A percentile compares a stretch with the other conserved stretches of the same genome.
Conservation (phyloP, 768 basidiomycete species). For the Coprinopsis cinerea region DNA sequence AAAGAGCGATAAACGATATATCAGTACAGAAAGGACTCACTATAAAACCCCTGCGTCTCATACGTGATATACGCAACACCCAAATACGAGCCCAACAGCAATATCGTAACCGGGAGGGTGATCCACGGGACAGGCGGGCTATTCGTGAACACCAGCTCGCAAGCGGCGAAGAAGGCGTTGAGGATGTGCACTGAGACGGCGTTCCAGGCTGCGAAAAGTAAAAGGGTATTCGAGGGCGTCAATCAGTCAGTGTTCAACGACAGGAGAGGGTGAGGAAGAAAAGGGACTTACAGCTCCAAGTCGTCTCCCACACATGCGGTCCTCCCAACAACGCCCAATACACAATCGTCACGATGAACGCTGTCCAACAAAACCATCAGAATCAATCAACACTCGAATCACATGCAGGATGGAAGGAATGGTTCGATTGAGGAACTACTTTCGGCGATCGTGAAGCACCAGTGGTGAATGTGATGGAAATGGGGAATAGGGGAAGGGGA, state of each 20-base stretch:
- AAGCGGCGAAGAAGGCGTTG: constrained; percentile 50
- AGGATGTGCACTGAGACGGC: constrained; percentile 58
- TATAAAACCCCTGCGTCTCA: constrained; percentile 56
- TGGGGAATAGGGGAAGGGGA: too few relatives aligned
- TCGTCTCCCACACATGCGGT: constrained; percentile 2
- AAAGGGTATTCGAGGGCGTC: background rate
- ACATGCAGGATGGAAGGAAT: too few relatives aligned
- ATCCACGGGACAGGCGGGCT: constrained; percentile 47
- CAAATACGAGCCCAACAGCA: constrained; percentile 52
- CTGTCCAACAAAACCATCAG: background rate
- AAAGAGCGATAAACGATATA: too few relatives aligned
- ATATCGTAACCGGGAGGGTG: constrained; percentile 37
- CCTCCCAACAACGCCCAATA: constrained; percentile 13
- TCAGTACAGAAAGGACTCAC: constrained; percentile 40
- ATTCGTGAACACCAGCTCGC: constrained; percentile 55
- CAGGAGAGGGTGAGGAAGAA: background rate
- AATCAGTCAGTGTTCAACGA: too few relatives aligned
- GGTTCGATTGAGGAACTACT: too few relatives aligned
- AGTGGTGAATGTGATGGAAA: too few relatives aligned
- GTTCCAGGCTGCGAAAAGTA: constrained; percentile 45
- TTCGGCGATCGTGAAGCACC: too few relatives aligned
- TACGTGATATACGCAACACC: constrained; percentile 65
- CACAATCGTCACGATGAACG: constrained; percentile 10
- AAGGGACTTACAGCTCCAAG: background rate
- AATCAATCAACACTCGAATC: too few relatives aligned